Evolutionary conservation across 2,329 filamentous ascomycete genomes (phyloP).

Genomic region (Ophiostoma pallidulum): DNA sequence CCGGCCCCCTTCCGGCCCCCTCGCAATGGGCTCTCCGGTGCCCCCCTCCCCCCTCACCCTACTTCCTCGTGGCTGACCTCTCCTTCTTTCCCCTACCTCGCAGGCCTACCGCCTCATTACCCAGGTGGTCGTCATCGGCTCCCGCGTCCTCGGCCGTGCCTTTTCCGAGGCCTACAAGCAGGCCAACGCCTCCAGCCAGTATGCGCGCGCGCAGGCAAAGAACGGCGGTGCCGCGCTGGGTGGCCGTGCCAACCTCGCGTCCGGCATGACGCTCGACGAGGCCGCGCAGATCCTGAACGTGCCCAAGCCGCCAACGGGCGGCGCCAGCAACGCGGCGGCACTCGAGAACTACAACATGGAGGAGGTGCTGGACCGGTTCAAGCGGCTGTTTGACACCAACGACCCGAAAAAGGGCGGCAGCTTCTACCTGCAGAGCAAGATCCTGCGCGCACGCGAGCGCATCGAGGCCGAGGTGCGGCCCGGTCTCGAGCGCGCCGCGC

Average conservation of each 20-base stretch:
- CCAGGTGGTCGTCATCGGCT: conserved; percentile 83
- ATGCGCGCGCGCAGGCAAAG: conserved; percentile 64
- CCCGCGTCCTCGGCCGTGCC: conserved; percentile 84
- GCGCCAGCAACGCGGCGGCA: conserved; percentile 41
- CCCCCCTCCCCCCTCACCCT: no score
- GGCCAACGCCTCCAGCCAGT: conserved; percentile 77
- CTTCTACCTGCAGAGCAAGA: conserved; percentile 97
- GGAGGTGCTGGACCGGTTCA: conserved; percentile 77
- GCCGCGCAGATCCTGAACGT: conserved; percentile 97
- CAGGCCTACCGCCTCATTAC: conserved; percentile 93
- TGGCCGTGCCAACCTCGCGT: conserved; percentile 38
- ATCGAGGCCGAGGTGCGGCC: conserved; percentile 80
- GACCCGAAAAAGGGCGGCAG: conserved; percentile 92
- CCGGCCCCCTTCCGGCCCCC: no score
- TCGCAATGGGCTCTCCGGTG: no score
- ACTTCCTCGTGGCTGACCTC: no score
- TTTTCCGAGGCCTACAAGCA: conserved; percentile 94
- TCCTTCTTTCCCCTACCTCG: no score
- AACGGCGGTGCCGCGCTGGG: conserved; percentile 33
- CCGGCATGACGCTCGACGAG: conserved; percentile 86
- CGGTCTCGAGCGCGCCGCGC: conserved; percentile 57
- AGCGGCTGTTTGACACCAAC: conserved; percentile 88
- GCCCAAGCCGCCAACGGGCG: conserved; percentile 55
- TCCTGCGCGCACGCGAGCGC: conserved; percentile 80
- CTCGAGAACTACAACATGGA: conserved; percentile 49